Percentiles rank a stretch among this genome's conserved stretches.
phyloP scores from a whole-genome alignment of 306 rosid species.

The Senna tora region DNA sequence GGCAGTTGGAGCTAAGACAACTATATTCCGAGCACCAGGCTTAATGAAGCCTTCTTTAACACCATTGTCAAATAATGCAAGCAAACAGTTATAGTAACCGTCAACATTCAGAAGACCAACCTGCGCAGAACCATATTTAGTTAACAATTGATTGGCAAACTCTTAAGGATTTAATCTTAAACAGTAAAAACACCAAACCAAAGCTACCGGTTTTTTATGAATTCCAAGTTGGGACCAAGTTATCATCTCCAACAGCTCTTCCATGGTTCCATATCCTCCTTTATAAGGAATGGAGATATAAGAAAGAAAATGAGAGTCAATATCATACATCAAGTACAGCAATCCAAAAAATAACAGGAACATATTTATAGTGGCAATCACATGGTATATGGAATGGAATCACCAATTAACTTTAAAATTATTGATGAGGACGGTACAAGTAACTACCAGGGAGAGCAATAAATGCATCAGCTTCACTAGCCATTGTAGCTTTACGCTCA shows the following conservation, averaged over 20 bases:
- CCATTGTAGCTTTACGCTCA: constrained; percentile 77
- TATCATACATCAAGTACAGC: not conserved
- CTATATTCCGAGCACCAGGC: constrained; percentile 73
- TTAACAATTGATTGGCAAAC: constrained; percentile 13
- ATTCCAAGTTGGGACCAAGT: constrained; percentile 94
- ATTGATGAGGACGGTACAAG: constrained; percentile 6
- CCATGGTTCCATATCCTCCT: constrained; percentile 98
- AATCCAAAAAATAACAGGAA: constrained; percentile 1
- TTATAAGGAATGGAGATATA: constrained; percentile 14
- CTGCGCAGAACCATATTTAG: constrained; percentile 47
- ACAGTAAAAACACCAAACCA: constrained; percentile 1
- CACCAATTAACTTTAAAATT: constrained; percentile 4
- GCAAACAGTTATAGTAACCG: constrained; percentile 81
- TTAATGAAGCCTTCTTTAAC: constrained; percentile 88
- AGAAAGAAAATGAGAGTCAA: not conserved
- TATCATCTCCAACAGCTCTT: constrained; percentile 86
- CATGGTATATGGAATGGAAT: constrained; percentile 14
- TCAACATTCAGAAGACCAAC: constrained; percentile 89
- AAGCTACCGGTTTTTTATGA: constrained; percentile 76
- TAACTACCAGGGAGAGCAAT: constrained; percentile 72
- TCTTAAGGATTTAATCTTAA: constrained; percentile 11
- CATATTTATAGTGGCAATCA: constrained; percentile 9
- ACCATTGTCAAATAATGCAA: constrained; percentile 85
- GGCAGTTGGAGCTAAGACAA: constrained; percentile 77
- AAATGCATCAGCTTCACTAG: constrained; percentile 71